Evolutionary conservation across 306 rosid species (phyloP).

Genomic region (Ammopiptanthus mongolicus): DNA sequence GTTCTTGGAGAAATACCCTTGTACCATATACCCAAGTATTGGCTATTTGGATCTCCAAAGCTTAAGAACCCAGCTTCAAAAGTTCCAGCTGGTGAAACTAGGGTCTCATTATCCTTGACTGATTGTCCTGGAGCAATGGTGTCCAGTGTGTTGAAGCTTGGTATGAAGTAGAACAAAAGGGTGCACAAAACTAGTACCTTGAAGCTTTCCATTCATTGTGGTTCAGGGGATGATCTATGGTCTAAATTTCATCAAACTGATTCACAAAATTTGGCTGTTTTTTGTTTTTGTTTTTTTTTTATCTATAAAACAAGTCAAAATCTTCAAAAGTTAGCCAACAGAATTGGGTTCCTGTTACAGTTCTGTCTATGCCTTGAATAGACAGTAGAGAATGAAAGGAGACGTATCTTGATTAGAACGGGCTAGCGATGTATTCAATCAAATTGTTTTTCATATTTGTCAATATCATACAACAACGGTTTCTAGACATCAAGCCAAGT

Average conservation of each 20-base stretch:
- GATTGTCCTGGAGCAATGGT: slow-evolving; percentile 24
- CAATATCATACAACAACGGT: neutral
- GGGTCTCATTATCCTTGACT: neutral
- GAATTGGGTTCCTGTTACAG: neutral
- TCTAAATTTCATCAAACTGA: neutral
- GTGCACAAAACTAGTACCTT: neutral
- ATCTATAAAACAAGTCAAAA: neutral
- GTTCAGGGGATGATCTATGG: neutral
- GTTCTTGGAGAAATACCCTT: slow-evolving; percentile 18
- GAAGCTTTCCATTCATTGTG: slow-evolving; percentile 27
- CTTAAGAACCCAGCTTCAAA: slow-evolving; percentile 34
- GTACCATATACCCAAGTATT: slow-evolving; percentile 34
- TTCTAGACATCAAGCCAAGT: neutral
- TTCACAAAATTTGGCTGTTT: neutral
- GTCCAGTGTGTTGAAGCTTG: neutral
- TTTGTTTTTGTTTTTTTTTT: neutral
- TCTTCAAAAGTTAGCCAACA: neutral
- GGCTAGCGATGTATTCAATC: neutral
- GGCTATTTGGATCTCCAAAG: neutral
- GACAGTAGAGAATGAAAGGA: neutral
- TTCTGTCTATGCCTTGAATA: neutral
- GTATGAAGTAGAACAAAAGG: slow-evolving; percentile 12
- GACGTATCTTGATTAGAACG: neutral
- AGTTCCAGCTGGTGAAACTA: neutral
- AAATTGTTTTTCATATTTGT: neutral